Evolutionary conservation across 2,329 filamentous ascomycete species (phyloP), one percentile per base, ranked within the genome.

Genomic region (Diaporthe sp.): DNA sequence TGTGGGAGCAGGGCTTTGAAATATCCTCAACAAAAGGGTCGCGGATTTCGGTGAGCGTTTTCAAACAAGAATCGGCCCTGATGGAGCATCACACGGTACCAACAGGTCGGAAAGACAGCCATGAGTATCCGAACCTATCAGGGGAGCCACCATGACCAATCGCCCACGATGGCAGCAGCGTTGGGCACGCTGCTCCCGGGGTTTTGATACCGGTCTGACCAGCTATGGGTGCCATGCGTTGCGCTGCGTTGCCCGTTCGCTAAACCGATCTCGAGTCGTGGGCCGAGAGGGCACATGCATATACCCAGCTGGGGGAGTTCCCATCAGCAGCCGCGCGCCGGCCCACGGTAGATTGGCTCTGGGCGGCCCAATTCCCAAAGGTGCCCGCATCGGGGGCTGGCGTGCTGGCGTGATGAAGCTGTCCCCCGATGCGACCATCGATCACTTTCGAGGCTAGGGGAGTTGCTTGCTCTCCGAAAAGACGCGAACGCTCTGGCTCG

Each of bases 231-330:
- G 65, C 65, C 65, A 70, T 31, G 65, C 28, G n/a, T 37, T 28
- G 49, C 65, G 15, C 65, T 31, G 65, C 28, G n/a, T 37, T 28
- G 49, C 65, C n/a, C 65, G 65, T 49, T 70, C 34, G 65, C 65
- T 70, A 70, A 42, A 70, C 65, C 65, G 49, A 15, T 55, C 65
- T 70, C 65, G 65, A 70, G 65, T 70, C 49, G 65, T 70, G 65
- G 65, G 22, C 49, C 65, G 65, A 70, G 49, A 55, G 3, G 49
- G 49, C 49, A 70, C 65, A 70, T 70, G 65, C 46, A 70, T 55
- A 55, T 55, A 55, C 65, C 65, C 65, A 55, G 65, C 65, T 70
- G 65, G 65, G 65, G 65, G 28, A 53, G 49, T 17, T 68, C 65
- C 62, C 65, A 39, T 10, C 10, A 28, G 65, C 65, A 68, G 65